These are phyloP conservation scores for Xylaria castorea DNA, from an alignment of 495 filamentous ascomycete species.

Conservation along the genomic window DNA sequence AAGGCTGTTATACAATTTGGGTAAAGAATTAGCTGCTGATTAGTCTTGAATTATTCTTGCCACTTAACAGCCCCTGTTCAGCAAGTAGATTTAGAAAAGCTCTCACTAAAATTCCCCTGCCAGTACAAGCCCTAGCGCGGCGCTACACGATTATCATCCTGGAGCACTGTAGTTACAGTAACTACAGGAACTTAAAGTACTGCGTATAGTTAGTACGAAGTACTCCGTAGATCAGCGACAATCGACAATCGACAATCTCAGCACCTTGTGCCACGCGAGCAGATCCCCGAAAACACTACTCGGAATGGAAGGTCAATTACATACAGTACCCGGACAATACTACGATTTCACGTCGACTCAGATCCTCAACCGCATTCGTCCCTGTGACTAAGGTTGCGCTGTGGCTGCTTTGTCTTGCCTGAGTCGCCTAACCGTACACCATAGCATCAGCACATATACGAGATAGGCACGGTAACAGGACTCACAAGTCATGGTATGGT, in stretches of 20 bases:
- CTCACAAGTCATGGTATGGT: background rate
- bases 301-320: slow-evolving; percentile 24
- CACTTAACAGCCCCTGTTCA: no score
- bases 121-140: no score
- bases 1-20: no score
- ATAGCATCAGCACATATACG: background rate
- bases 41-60: no score
- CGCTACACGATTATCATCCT: no score
- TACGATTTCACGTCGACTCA: background rate
- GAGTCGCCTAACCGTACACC: slow-evolving; percentile 1
- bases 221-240: background rate
- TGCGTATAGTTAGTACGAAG: no score
- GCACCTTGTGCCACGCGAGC: slow-evolving; percentile 9
- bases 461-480: background rate
- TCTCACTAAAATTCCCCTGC: no score
- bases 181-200: no score
- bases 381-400: background rate
- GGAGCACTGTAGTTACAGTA: no score
- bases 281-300: slow-evolving; percentile 14
- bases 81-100: no score
- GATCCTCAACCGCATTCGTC: slow-evolving; percentile 11
- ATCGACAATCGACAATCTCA: background rate
- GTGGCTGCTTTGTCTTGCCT: slow-evolving; percentile 22
- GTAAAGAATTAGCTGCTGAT: no score
- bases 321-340: background rate